These are phyloP conservation scores for Aspergillus unguis DNA, from an alignment of 2,329 filamentous ascomycete species.

Conservation along the genomic window DNA sequence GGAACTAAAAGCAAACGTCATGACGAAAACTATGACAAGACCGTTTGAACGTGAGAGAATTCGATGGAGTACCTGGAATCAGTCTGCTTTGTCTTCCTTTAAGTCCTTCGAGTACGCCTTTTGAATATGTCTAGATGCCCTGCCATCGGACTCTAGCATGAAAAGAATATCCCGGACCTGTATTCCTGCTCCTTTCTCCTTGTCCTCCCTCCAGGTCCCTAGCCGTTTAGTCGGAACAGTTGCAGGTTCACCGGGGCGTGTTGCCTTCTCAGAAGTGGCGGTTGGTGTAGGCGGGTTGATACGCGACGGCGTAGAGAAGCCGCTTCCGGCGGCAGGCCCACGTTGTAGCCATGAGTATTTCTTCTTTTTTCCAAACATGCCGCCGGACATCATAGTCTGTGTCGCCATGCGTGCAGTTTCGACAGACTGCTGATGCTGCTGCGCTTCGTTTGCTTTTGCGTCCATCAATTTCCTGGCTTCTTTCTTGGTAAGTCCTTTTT, in stretches of 20 bases:
- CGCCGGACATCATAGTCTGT: slow-evolving; percentile 56
- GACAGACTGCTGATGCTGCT: slow-evolving; percentile 78
- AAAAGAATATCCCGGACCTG: slow-evolving; percentile 80
- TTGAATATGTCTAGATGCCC: slow-evolving; percentile 42
- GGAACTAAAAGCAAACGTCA: slow-evolving; percentile 12
- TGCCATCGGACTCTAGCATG: slow-evolving; percentile 74
- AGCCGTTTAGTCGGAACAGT: slow-evolving; percentile 56
- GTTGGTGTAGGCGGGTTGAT: slow-evolving; percentile 28
- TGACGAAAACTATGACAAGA: not conserved
- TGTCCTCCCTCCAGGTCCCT: slow-evolving; percentile 75
- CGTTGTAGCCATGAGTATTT: slow-evolving; percentile 49
- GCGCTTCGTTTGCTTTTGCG: slow-evolving; percentile 69
- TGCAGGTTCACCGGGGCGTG: slow-evolving; percentile 29
- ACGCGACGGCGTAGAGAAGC: slow-evolving; percentile 39
- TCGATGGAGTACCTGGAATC: slow-evolving; percentile 10
- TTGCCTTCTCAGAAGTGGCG: slow-evolving; percentile 30
- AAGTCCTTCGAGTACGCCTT: slow-evolving; percentile 43
- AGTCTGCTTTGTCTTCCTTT: slow-evolving; percentile 38
- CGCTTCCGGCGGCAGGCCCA: slow-evolving; percentile 32
- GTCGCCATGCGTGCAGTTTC: slow-evolving; percentile 75
- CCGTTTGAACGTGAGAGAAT: not conserved
- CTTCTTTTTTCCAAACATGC: slow-evolving; percentile 46
- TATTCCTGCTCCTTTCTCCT: slow-evolving; percentile 70
- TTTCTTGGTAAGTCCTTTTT: slow-evolving; percentile 79
- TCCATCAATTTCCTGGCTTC: slow-evolving; percentile 76